Base-by-base conservation (phyloP, 2,329 filamentous ascomycete genomes). In the Huntiella abstrusa region DNA sequence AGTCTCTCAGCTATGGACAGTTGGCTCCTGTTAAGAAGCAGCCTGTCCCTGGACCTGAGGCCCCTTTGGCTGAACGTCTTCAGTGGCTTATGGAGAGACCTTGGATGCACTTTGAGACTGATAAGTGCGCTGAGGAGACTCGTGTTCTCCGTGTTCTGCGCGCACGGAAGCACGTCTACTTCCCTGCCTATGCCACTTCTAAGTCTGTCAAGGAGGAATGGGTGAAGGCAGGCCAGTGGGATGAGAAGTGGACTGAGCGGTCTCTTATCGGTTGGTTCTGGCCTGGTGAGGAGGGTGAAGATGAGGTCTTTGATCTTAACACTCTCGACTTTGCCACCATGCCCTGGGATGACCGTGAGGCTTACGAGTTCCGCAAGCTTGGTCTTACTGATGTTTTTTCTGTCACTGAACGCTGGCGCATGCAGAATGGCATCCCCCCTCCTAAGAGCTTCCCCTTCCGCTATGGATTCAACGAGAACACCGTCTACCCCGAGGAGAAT, bases 251-350 rank as follows among this genome's bases (percentile, higher is more conserved):
- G 22, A 28, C 22, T 28, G 22, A 28, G 8, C 22, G 5, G 22
- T 28, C 22, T n/a, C 28, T 47, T 3, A 37, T 50, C 17, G 48
- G 48, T 12, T 50, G 48, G 48, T 41, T 35, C 7, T 50, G 48
- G 48, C 43, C 48, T 34, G 40, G 33, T 15, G 48, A 50, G n/a
- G 35, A 32, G 11, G 35, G 33, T 16, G 35, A 32, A 13, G 32
- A 43, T 17, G 16, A 48, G 5, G 19, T 38, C 11, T 32, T 48
- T 12, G 36, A 33, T 5, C 15, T 48, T 6, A 34, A 34, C n/a
- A 15, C 35, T 7, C 34, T 48, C 17, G 15, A 19, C 7, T 37
- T 48, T 13, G 7, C 22, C 8, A 28, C 22, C 22, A 28, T 28
- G 22, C 22, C 15, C 2, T 50, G 44, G 44, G 48, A 50, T 22